Evolutionary conservation across 2,329 filamentous ascomycete species (phyloP).

Genomic region (Tolypocladium nubicola): DNA sequence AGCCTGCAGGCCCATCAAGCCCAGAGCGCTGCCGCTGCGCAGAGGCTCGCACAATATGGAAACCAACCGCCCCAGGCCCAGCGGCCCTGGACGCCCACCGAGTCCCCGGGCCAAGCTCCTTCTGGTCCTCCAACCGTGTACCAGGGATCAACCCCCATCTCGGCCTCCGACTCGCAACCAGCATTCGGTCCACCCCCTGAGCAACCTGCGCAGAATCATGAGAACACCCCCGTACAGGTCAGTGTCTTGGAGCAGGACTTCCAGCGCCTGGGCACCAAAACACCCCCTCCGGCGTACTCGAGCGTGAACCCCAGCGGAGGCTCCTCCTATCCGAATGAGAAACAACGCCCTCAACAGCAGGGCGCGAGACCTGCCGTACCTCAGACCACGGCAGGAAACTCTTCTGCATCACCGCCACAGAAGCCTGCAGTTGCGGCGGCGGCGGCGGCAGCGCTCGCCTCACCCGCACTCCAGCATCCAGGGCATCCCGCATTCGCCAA

Average conservation of each 20-base stretch:
- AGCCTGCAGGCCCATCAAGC: constrained; percentile 51
- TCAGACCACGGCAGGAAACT: constrained; percentile 14
- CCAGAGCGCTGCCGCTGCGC: constrained; percentile 70
- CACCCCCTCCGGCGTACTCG: constrained; percentile 91
- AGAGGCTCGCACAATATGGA: constrained; percentile 70
- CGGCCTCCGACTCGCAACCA: constrained; percentile 33
- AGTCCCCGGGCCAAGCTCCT: constrained; percentile 73
- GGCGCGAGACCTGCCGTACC: constrained; percentile 5
- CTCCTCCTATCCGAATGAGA: constrained; percentile 68
- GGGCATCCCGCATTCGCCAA: constrained; percentile 89
- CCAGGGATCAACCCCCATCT: constrained; percentile 68
- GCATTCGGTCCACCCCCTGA: constrained; percentile 33
- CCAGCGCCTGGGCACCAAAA: constrained; percentile 68
- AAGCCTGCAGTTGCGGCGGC: constrained; percentile 12
- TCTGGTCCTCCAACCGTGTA: constrained; percentile 89
- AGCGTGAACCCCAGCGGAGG: constrained; percentile 49
- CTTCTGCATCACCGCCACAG: constrained; percentile 17
- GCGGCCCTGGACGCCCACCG: constrained; percentile 89
- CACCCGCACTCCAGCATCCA: constrained; percentile 43
- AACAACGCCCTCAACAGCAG: constrained; percentile 42
- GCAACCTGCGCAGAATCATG: constrained; percentile 17
- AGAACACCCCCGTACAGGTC: constrained; percentile 36
- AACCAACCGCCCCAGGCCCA: constrained; percentile 22
- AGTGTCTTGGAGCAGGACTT: constrained; percentile 81
- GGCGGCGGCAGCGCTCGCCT: constrained; percentile 23